Percentiles rank a stretch among this genome's conserved stretches.
These are phyloP conservation scores for Tylopilus orsonianus DNA, from an alignment of 1,284 basidiomycete species.

Conservation along the genomic window DNA sequence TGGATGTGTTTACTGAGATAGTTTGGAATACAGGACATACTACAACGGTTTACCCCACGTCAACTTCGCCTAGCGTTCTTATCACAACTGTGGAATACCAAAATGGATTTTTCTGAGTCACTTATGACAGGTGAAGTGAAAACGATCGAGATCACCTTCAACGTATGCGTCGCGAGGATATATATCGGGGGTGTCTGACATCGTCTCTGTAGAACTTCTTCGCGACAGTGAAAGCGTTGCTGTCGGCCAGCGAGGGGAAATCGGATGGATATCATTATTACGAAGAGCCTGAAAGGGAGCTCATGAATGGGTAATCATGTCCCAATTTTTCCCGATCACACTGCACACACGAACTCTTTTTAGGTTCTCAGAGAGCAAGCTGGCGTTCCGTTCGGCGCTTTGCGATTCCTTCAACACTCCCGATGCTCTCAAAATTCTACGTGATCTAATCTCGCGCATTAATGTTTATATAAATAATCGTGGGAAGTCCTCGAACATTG, in stretches of 20 bases:
- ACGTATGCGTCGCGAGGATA: conserved; percentile 52
- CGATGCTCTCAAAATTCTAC: conserved; percentile 72
- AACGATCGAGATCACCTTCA: conserved; percentile 82
- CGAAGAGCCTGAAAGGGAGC: conserved; percentile 62
- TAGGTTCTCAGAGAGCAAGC: conserved; percentile 77
- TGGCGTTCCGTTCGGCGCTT: conserved; percentile 83
- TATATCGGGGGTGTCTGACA: conserved; percentile 7
- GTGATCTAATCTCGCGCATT: conserved; percentile 84
- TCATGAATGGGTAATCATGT: conserved; percentile 57
- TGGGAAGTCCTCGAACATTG: conserved; percentile 64
- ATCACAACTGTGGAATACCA: conserved; percentile 88
- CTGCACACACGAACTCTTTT: conserved; percentile 11
- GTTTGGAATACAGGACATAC: conserved; percentile 70
- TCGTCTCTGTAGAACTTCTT: conserved; percentile 87
- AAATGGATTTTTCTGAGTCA: conserved; percentile 93
- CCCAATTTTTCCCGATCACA: conserved; percentile 16
- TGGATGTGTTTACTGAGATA: conserved; percentile 8
- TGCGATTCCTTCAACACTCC: conserved; percentile 99
- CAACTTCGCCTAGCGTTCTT: conserved; percentile 96
- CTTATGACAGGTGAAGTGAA: conserved; percentile 88
- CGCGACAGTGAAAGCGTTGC: conserved; percentile 81
- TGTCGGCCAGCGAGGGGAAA: conserved; percentile 46
- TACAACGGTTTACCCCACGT: conserved; percentile 81
- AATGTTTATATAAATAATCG: conserved; percentile 85
- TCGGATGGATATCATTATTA: conserved; percentile 65